Evolutionary conservation across 176 grass and related monocot genomes (phyloP).

Genomic region (Triticum monococcum): DNA sequence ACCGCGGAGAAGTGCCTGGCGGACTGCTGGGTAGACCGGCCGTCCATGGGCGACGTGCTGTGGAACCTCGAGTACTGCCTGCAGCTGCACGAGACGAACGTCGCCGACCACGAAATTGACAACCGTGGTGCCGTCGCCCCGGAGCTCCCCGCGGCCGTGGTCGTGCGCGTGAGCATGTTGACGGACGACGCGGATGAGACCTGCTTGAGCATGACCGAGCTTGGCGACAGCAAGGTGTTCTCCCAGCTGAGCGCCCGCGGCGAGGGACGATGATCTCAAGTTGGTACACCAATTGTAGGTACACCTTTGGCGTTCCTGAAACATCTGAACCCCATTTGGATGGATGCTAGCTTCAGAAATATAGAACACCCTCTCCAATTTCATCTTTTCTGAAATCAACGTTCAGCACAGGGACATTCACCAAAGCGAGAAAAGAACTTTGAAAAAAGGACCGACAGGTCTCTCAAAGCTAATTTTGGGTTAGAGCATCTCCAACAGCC

Average conservation of each 20-base stretch:
- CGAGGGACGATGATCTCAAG: not conserved
- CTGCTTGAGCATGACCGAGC: not conserved
- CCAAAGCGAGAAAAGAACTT: too few species aligned
- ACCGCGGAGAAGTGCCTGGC: slow-evolving; percentile 55
- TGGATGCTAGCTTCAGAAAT: not conserved
- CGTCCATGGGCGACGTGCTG: too few species aligned
- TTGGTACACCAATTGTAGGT: not conserved
- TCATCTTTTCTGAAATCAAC: too few species aligned
- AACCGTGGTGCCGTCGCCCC: not conserved
- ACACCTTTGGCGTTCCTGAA: not conserved
- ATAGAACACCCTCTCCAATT: too few species aligned
- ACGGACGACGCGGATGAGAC: not conserved
- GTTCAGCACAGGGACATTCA: too few species aligned
- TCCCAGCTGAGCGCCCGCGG: not conserved
- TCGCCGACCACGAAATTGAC: not conserved
- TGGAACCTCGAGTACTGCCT: too few species aligned
- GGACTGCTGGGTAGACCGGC: slow-evolving; percentile 21
- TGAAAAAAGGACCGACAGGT: too few species aligned
- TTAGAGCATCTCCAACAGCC: too few species aligned
- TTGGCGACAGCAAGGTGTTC: not conserved
- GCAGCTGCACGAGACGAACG: too few species aligned
- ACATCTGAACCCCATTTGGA: not conserved
- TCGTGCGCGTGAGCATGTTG: not conserved
- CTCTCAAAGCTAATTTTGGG: too few species aligned
- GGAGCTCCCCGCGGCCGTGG: not conserved